Conservation (phyloP, 2,329 filamentous ascomycete species). For the Dactylellina sp. region DNA sequence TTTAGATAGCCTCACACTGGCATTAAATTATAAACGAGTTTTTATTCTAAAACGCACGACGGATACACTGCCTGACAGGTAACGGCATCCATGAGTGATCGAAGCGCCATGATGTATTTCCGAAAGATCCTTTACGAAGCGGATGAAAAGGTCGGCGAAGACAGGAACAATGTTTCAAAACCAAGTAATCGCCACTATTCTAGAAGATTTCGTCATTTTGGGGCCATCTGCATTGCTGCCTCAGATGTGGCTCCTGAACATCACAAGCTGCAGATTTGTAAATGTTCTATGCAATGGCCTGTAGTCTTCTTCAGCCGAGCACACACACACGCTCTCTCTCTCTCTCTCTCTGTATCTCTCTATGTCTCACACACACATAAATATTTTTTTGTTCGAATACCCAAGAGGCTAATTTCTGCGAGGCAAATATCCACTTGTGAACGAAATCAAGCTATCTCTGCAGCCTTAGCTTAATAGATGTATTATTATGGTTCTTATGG, state of each 20-base stretch:
- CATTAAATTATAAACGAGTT: slow-evolving; percentile 28
- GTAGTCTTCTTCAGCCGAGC: no score
- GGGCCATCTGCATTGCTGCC: slow-evolving; percentile 17
- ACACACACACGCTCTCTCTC: no score
- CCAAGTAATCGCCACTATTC: not conserved
- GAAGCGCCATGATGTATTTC: not conserved
- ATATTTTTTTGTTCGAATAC: no score
- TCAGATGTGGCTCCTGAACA: slow-evolving; percentile 15
- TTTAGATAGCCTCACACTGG: slow-evolving; percentile 43
- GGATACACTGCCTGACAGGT: slow-evolving; percentile 13
- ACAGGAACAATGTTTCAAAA: not conserved
- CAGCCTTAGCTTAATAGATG: no score
- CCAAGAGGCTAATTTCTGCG: no score
- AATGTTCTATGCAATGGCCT: no score
- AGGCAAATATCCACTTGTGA: no score
- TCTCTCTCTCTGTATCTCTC: no score
- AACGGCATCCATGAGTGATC: slow-evolving; percentile 22
- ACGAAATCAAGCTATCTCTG: no score
- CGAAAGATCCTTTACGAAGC: not conserved
- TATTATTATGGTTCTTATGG: no score
- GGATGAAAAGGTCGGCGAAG: slow-evolving; percentile 1
- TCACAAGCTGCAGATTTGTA: not conserved
- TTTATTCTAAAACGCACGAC: not conserved
- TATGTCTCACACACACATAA: no score
- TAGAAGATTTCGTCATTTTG: slow-evolving; percentile 19